Percentiles rank a stretch among this genome's conserved stretches.
These are phyloP conservation scores for Sordariomycetes sp. DNA, from an alignment of 2,329 filamentous ascomycete species.

Conservation along the genomic window DNA sequence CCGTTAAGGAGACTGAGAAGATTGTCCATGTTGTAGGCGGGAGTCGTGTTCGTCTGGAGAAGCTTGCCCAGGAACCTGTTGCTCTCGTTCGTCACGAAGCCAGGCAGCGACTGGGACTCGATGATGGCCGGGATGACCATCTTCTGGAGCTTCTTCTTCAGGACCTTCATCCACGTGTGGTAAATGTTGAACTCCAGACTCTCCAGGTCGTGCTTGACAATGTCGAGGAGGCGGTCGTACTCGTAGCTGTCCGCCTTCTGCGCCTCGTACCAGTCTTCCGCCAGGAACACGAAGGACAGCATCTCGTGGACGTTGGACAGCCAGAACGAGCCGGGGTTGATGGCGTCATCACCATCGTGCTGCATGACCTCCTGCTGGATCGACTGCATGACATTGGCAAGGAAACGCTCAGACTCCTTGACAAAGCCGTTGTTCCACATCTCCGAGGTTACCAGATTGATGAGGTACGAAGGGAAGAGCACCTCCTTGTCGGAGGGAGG, in stretches of 20 bases:
- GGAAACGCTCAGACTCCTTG: slow-evolving; percentile 96
- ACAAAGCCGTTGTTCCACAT: slow-evolving; percentile 99
- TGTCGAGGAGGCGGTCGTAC: slow-evolving; percentile 93
- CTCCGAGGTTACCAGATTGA: slow-evolving; percentile 97
- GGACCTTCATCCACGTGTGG: slow-evolving; percentile 99
- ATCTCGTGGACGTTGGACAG: slow-evolving; percentile 98
- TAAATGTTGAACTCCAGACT: slow-evolving; percentile 99
- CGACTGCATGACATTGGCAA: slow-evolving; percentile 98
- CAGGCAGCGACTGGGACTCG: slow-evolving; percentile 93
- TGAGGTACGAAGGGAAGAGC: slow-evolving; percentile 95
- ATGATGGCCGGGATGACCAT: slow-evolving; percentile 99
- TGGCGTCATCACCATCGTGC: slow-evolving; percentile 91
- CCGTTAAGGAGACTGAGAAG: slow-evolving; percentile 90
- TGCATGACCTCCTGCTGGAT: slow-evolving; percentile 99
- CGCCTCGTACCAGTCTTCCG: slow-evolving; percentile 98
- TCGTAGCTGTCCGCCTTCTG: slow-evolving; percentile 99
- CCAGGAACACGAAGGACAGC: slow-evolving; percentile 98
- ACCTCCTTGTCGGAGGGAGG: slow-evolving; percentile 97
- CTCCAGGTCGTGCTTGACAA: slow-evolving; percentile 98
- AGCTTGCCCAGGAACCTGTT: slow-evolving; percentile 98
- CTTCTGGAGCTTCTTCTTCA: slow-evolving; percentile 98
- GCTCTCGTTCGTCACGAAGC: slow-evolving; percentile 97
- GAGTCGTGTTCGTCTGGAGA: slow-evolving; percentile 76
- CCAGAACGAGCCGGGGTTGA: slow-evolving; percentile 98
- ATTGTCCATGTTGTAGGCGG: slow-evolving; percentile 99